Percentiles rank a stretch among this genome's conserved stretches.
Evolutionary conservation across 495 filamentous ascomycete species (phyloP).

Genomic region (Amniculicola lignicola): DNA sequence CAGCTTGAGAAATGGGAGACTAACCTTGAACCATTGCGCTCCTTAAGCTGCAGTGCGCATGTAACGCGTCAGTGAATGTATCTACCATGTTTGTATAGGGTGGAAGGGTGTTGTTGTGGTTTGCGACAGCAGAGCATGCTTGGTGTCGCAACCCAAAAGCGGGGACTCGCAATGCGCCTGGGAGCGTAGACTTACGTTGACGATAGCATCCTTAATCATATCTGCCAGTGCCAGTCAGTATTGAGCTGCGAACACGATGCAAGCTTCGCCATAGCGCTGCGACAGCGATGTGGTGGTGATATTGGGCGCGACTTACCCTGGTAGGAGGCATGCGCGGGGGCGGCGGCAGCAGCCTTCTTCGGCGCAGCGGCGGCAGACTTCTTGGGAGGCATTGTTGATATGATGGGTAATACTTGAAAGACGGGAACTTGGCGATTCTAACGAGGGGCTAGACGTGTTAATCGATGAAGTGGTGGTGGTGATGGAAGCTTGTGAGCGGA

Average conservation of each 20-base stretch:
- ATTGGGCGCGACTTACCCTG: slow-evolving; percentile 43
- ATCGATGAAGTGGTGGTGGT: slow-evolving; percentile 10
- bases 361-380: slow-evolving; percentile 52
- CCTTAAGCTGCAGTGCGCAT: slow-evolving; percentile 55
- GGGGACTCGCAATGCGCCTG: slow-evolving; percentile 42
- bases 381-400: slow-evolving; percentile 61
- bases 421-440: slow-evolving; percentile 19
- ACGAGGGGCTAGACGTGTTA: slow-evolving; percentile 12
- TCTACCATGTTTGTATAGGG: slow-evolving; percentile 12
- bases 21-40: slow-evolving; percentile 64
- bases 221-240: slow-evolving; percentile 51
- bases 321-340: slow-evolving; percentile 54
- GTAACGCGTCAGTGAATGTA: slow-evolving; percentile 48
- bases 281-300: slow-evolving; percentile 15
- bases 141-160: slow-evolving; percentile 39
- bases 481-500: slow-evolving; percentile 15
- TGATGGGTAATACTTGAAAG: slow-evolving; percentile 16
- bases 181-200: slow-evolving; percentile 54
- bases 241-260: slow-evolving; percentile 33
- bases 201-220: slow-evolving; percentile 67
- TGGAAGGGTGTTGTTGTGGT: slow-evolving; percentile 18
- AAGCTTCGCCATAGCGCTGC: slow-evolving; percentile 22
- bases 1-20: slow-evolving; percentile 31
- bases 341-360: slow-evolving; percentile 51
- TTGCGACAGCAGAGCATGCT: slow-evolving; percentile 12